These are phyloP conservation scores for Saraca asoca DNA, from an alignment of 331 rosid genomes.

Conservation along the genomic window DNA sequence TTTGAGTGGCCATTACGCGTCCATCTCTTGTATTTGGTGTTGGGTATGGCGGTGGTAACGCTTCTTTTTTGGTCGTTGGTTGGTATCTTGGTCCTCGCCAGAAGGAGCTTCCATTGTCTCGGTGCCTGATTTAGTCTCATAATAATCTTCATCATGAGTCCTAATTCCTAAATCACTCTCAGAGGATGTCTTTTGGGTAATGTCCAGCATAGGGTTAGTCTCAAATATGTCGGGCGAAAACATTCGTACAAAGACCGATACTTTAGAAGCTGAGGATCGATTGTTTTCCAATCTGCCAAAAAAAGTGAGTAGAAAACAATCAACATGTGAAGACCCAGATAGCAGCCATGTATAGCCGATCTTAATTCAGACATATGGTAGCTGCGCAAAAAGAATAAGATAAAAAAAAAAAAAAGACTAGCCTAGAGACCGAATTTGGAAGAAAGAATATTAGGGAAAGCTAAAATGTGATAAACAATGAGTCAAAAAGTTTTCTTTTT, in stretches of 20 bases:
- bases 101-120: conserved; percentile 63
- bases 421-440: no score
- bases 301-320: background rate
- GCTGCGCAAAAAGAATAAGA: no score
- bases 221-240: conserved; percentile 59
- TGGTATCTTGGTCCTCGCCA: conserved; percentile 67
- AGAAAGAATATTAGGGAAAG: no score
- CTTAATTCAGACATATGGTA: background rate
- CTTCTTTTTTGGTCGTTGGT: conserved; percentile 56
- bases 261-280: background rate
- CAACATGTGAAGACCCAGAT: background rate
- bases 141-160: conserved; percentile 51
- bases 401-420: no score
- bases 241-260: conserved; percentile 41
- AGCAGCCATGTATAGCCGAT: no score
- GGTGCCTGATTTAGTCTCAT: conserved; percentile 51
- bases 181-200: conserved; percentile 40
- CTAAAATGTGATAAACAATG: no score
- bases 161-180: conserved; percentile 50
- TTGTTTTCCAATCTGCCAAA: conserved; percentile 41
- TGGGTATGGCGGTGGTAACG: conserved; percentile 85
- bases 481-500: no score
- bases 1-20: conserved; percentile 54
- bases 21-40: conserved; percentile 81
- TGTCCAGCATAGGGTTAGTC: conserved; percentile 52